These are phyloP conservation scores for Stromatinia cepivora DNA, from an alignment of 2,329 filamentous ascomycete genomes.

Conservation along the genomic window DNA sequence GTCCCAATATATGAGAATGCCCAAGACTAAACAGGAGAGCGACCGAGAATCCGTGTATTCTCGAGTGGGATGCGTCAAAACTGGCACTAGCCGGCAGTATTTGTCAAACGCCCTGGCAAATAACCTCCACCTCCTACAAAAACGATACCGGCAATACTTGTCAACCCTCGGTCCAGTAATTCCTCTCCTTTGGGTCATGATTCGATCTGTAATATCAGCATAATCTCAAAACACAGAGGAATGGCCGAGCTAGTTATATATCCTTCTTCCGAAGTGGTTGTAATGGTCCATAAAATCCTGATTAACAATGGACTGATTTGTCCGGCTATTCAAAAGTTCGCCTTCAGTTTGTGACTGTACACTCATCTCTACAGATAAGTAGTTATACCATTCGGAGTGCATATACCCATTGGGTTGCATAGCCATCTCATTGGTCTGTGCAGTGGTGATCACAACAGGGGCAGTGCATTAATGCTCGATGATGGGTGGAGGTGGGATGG, in stretches of 20 bases:
- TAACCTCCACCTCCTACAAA: conserved; percentile 49
- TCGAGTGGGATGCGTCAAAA: background rate
- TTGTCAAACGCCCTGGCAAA: conserved; percentile 82
- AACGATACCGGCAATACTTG: conserved; percentile 48
- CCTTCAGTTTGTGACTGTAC: conserved; percentile 21
- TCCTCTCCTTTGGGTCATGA: conserved; percentile 49
- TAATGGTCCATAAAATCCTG: conserved; percentile 68
- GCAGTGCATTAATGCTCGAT: conserved; percentile 18
- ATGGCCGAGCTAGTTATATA: conserved; percentile 64
- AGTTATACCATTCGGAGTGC: conserved; percentile 3
- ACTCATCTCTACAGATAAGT: conserved; percentile 14
- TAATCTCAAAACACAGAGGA: conserved; percentile 82
- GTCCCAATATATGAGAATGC: conserved; percentile 19
- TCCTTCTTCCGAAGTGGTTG: conserved; percentile 55
- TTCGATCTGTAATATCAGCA: conserved; percentile 67
- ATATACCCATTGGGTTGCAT: background rate
- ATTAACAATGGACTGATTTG: conserved; percentile 51
- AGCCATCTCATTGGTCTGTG: conserved; percentile 8
- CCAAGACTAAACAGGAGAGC: background rate
- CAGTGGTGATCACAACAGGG: conserved; percentile 19
- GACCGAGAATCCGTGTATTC: background rate
- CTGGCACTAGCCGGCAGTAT: conserved; percentile 35
- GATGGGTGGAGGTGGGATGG: background rate
- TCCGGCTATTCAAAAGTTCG: conserved; percentile 1
- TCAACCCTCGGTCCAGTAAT: conserved; percentile 74